A percentile compares a stretch with the other conserved stretches of the same genome.
Conservation (phyloP, 169 alveolate species). For the Cryptosporidium ryanae region DNA sequence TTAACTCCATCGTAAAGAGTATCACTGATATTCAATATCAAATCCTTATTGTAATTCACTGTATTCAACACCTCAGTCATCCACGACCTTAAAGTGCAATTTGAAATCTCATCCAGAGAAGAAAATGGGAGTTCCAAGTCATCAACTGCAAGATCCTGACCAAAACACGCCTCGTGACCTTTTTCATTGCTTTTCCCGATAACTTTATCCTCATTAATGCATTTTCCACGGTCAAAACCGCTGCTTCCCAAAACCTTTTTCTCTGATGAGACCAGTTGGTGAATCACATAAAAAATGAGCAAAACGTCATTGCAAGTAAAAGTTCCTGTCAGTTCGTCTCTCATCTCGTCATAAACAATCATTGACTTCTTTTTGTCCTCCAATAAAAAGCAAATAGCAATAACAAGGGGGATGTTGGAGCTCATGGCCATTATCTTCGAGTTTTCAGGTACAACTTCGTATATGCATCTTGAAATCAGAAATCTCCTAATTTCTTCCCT, state of each 20-base stretch:
- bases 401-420: constrained; percentile 39
- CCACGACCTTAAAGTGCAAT: constrained; percentile 28
- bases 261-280: constrained; percentile 1
- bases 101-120: constrained; percentile 49
- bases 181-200: not conserved
- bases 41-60: not conserved
- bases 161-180: too few species aligned
- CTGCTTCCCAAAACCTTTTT: not conserved
- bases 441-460: constrained; percentile 52
- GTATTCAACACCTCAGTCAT: constrained; percentile 16
- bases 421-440: constrained; percentile 49
- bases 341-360: constrained; percentile 38
- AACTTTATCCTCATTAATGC: not conserved
- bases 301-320: constrained; percentile 61
- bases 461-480: constrained; percentile 14
- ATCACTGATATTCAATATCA: not conserved
- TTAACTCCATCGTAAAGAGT: constrained; percentile 48
- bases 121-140: constrained; percentile 10
- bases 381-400: constrained; percentile 38
- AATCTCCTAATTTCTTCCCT: constrained; percentile 2
- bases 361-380: constrained; percentile 60
- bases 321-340: constrained; percentile 18
- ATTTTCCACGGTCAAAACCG: not conserved
- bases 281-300: constrained; percentile 27
- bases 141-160: too few species aligned